Evolutionary conservation across 192 early-diverging fungal species (phyloP).

Genomic region (Backusella mclennaniae): DNA sequence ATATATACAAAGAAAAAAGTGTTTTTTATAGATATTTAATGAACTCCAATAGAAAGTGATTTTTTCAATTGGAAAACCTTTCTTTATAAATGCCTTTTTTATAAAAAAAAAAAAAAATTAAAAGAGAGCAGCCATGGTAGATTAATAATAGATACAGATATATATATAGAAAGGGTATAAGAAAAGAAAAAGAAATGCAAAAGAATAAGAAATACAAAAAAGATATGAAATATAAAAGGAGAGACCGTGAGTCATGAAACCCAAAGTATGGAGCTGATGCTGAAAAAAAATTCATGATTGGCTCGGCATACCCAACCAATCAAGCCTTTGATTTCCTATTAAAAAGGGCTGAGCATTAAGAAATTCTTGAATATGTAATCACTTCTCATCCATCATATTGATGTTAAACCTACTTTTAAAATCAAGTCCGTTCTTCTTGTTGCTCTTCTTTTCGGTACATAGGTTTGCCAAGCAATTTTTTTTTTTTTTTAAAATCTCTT

Average conservation of each 20-base stretch:
- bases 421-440: background rate
- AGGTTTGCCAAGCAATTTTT: background rate
- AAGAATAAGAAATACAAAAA: background rate
- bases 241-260: background rate
- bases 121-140: background rate
- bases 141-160: background rate
- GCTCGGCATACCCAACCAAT: background rate
- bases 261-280: background rate
- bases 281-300: background rate
- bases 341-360: background rate
- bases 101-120: background rate
- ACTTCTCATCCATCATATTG: background rate
- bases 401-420: background rate
- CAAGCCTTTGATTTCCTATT: background rate
- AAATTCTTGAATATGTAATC: background rate
- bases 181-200: background rate
- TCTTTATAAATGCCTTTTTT: background rate
- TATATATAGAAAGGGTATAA: background rate
- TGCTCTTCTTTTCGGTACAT: background rate
- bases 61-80: background rate
- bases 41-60: background rate
- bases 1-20: too few relatives aligned
- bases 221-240: background rate
- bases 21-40: background rate
- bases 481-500: too few relatives aligned